Percentiles rank a stretch among this genome's conserved stretches.
Evolutionary conservation across 2,329 filamentous ascomycete genomes (phyloP).

Genomic region (Ophiostoma sp.): DNA sequence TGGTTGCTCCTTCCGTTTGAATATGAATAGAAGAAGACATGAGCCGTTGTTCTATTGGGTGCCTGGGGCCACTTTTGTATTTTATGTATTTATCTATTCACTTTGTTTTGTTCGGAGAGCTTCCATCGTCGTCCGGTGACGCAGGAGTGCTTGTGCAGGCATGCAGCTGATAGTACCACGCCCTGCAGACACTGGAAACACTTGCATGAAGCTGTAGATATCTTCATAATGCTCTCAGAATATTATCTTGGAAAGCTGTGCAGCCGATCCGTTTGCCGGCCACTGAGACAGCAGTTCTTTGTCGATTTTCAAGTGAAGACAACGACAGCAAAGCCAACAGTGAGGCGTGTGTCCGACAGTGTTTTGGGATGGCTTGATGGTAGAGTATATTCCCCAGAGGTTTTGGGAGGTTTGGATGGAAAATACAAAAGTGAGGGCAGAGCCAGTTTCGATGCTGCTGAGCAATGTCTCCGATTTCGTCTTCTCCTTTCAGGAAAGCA

Average conservation of each 20-base stretch:
- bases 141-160: neutral
- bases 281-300: neutral
- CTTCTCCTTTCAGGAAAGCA: neutral
- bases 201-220: neutral
- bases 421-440: neutral
- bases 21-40: neutral
- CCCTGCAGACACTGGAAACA: neutral
- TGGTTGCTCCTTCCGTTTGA: conserved; percentile 6
- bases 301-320: neutral
- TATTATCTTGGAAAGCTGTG: neutral
- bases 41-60: neutral
- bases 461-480: neutral
- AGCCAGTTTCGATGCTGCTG: neutral
- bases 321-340: neutral
- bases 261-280: neutral
- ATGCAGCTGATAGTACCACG: neutral
- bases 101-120: neutral
- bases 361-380: neutral
- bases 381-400: neutral
- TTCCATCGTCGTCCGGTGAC: neutral
- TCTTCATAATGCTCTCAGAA: neutral
- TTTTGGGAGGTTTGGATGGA: fast-evolving
- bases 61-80: neutral
- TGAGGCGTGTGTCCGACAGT: neutral
- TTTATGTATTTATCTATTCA: neutral